Conservation (phyloP, 805 yeast species). For the Metschnikowia chrysomelidarum region DNA sequence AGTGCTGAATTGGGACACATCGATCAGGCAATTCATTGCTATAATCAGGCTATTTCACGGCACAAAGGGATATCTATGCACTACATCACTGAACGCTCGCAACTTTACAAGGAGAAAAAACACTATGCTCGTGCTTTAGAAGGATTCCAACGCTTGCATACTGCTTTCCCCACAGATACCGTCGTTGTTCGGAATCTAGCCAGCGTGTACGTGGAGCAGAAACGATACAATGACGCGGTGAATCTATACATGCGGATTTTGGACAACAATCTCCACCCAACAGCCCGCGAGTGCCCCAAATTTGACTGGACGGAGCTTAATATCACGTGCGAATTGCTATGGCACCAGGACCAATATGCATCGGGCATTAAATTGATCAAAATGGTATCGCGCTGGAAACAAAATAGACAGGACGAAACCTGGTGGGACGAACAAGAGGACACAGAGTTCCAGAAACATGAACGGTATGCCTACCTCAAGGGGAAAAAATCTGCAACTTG, state of each 20-base stretch:
- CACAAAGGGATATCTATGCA: slow-evolving; percentile 23
- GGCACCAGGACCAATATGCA: slow-evolving; percentile 62
- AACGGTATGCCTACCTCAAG: slow-evolving; percentile 40
- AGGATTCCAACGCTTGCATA: slow-evolving; percentile 60
- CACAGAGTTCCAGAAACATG: slow-evolving; percentile 69
- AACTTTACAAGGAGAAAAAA: slow-evolving; percentile 63
- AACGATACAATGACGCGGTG: slow-evolving; percentile 71
- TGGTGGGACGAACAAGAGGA: slow-evolving; percentile 77
- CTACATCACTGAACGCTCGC: slow-evolving; percentile 61
- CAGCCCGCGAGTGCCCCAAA: slow-evolving; percentile 38
- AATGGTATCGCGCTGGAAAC: slow-evolving; percentile 79
- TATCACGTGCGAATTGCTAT: slow-evolving; percentile 74
- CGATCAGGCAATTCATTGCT: slow-evolving; percentile 79
- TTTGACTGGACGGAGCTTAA: slow-evolving; percentile 91
- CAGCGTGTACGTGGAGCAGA: slow-evolving; percentile 52
- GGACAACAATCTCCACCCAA: slow-evolving; percentile 51
- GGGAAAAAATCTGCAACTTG: slow-evolving; percentile 9
- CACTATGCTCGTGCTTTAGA: slow-evolving; percentile 71
- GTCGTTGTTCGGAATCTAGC: slow-evolving; percentile 57
- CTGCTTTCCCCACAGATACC: slow-evolving; percentile 55
- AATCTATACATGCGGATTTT: slow-evolving; percentile 63
- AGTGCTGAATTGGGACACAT: slow-evolving; percentile 63
- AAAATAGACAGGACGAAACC: slow-evolving; percentile 57
- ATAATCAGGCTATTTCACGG: slow-evolving; percentile 58
- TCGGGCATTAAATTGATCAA: slow-evolving; percentile 66